phyloP scores from a whole-genome alignment of 148 eudicot genomes.

The Arbutus unedo region DNA sequence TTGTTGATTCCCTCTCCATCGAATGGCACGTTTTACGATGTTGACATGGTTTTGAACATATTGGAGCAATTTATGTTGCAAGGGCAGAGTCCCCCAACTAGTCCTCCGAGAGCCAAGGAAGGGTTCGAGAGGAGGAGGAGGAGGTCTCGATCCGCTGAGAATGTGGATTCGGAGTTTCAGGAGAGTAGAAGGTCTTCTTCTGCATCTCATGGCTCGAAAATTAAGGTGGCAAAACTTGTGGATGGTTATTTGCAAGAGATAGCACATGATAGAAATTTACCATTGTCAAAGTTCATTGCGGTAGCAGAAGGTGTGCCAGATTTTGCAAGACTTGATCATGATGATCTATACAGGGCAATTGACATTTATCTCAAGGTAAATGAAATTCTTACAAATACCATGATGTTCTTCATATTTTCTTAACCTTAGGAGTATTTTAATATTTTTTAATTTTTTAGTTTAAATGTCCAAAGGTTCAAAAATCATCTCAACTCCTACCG shows the following conservation, averaged over 20 bases:
- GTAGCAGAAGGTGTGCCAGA: slow-evolving; percentile 68
- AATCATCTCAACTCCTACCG: background rate
- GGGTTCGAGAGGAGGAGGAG: slow-evolving; percentile 52
- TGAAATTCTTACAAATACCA: background rate
- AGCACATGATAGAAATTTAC: slow-evolving; percentile 54
- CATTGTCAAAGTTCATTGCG: slow-evolving; percentile 55
- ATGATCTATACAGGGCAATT: slow-evolving; percentile 80
- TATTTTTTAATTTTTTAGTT: background rate
- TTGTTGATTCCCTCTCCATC: slow-evolving; percentile 45
- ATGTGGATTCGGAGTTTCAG: slow-evolving; percentile 53
- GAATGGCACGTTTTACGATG: slow-evolving; percentile 44
- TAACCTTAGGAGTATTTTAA: background rate
- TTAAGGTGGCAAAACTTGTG: slow-evolving; percentile 73
- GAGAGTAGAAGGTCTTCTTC: slow-evolving; percentile 82
- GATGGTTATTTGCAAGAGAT: slow-evolving; percentile 71
- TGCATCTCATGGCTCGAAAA: slow-evolving; percentile 64
- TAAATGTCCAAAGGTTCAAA: background rate
- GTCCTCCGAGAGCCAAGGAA: slow-evolving; percentile 54
- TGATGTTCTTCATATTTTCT: too few relatives aligned
- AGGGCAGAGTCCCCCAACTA: slow-evolving; percentile 67
- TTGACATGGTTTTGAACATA: slow-evolving; percentile 59
- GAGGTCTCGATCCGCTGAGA: slow-evolving; percentile 69
- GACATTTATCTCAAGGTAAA: slow-evolving; percentile 78
- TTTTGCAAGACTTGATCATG: slow-evolving; percentile 69
- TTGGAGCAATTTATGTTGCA: slow-evolving; percentile 65